A percentile compares a stretch with the other conserved stretches of the same genome.
Evolutionary conservation across 2,329 filamentous ascomycete genomes (phyloP).

Genomic region (Calonectria hawksworthii): DNA sequence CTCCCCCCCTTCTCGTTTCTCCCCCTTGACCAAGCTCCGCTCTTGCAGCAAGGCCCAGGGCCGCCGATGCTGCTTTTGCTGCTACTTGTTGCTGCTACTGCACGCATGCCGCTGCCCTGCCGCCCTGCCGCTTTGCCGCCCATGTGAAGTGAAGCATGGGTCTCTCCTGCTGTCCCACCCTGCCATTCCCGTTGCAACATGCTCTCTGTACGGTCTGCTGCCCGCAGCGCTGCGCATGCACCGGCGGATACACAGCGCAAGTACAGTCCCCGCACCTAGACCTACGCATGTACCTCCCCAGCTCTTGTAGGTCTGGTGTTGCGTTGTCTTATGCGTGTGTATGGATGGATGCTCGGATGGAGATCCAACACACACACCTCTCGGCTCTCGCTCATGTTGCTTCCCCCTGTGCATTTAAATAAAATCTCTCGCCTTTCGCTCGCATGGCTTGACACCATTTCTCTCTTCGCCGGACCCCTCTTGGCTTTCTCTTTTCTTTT

Average conservation of each 20-base stretch:
- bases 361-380: constrained; percentile 18
- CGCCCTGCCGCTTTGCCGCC: constrained; percentile 18
- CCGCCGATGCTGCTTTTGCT: not conserved
- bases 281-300: not conserved
- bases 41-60: constrained; percentile 8
- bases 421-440: constrained; percentile 25
- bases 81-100: constrained; percentile 4
- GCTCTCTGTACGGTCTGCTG: constrained; percentile 9
- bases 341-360: constrained; percentile 14
- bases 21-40: constrained; percentile 19
- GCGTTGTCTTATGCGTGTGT: constrained; percentile 22
- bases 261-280: not conserved
- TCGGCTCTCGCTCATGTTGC: constrained; percentile 8
- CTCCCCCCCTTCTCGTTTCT: not conserved
- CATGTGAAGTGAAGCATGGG: constrained; percentile 7
- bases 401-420: constrained; percentile 26
- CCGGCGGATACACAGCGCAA: not conserved
- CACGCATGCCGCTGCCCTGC: constrained; percentile 14
- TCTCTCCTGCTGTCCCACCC: not conserved
- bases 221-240: constrained; percentile 8
- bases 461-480: constrained; percentile 6
- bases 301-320: constrained; percentile 4
- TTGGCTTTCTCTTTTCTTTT: constrained; percentile 5
- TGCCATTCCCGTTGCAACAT: constrained; percentile 27
- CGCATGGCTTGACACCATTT: constrained; percentile 9